Conservation (phyloP, 2,329 filamentous ascomycete species). For the Tolypocladium sp. region DNA sequence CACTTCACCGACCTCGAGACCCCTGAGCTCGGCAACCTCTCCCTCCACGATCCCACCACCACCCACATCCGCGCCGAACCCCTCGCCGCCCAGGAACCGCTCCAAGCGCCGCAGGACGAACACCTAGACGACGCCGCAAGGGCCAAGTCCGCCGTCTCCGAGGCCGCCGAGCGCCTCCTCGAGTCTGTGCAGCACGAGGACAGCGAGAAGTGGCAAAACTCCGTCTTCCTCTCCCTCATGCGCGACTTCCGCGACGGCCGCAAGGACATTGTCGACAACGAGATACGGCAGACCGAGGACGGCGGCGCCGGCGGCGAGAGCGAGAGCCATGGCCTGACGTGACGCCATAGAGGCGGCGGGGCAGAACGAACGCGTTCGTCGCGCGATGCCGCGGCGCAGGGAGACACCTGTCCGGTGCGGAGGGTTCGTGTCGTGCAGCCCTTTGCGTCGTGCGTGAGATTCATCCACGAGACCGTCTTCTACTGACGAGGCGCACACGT, state of each 20-base stretch:
- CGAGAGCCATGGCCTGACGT: slow-evolving; percentile 4
- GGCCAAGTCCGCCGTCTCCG: slow-evolving; percentile 27
- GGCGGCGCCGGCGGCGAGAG: slow-evolving; percentile 4
- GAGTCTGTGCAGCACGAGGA: slow-evolving; percentile 33
- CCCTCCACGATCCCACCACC: slow-evolving; percentile 10
- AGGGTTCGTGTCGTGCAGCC: background rate
- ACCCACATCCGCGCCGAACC: background rate
- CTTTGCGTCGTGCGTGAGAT: slow-evolving; percentile 11
- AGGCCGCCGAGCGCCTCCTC: slow-evolving; percentile 31
- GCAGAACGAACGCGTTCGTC: background rate
- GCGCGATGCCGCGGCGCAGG: background rate
- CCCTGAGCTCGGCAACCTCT: slow-evolving; percentile 22
- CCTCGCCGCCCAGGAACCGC: slow-evolving; percentile 5
- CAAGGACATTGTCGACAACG: slow-evolving; percentile 33
- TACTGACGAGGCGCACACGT: slow-evolving; percentile 3
- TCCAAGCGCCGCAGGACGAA: slow-evolving; percentile 3
- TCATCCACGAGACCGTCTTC: slow-evolving; percentile 13
- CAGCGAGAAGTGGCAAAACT: slow-evolving; percentile 38
- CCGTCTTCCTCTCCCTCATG: slow-evolving; percentile 34
- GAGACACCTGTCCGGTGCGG: background rate
- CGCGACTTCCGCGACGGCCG: slow-evolving; percentile 34
- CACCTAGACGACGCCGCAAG: slow-evolving; percentile 9
- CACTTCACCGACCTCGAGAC: slow-evolving; percentile 19
- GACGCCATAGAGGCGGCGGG: background rate
- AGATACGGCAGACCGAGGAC: slow-evolving; percentile 23